Percentiles rank a stretch among this genome's conserved stretches.
phyloP scores from a whole-genome alignment of 495 filamentous ascomycete species.

The Penicillium samsonianum region DNA sequence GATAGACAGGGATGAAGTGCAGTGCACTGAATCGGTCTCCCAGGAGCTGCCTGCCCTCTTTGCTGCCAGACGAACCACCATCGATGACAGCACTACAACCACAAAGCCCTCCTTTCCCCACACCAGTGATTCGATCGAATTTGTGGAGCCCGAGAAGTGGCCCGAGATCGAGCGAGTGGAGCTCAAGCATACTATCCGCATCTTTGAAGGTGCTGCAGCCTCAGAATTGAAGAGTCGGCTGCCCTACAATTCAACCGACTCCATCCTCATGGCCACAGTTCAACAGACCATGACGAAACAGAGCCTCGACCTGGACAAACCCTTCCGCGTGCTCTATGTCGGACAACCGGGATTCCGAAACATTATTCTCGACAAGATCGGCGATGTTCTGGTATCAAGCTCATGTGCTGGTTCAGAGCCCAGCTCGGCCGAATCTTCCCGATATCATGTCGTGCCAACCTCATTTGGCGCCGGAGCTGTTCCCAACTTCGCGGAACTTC shows the following conservation, averaged over 20 bases:
- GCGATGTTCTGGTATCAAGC: conserved; percentile 59
- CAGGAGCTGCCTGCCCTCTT: conserved; percentile 49
- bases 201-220: conserved; percentile 56
- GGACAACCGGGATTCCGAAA: conserved; percentile 63
- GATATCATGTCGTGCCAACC: conserved; percentile 75
- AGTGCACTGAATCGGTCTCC: conserved; percentile 38
- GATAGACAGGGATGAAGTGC: conserved; percentile 27
- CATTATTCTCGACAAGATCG: conserved; percentile 74
- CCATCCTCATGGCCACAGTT: conserved; percentile 55
- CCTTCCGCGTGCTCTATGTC: conserved; percentile 69
- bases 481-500: conserved; percentile 65
- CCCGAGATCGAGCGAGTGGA: conserved; percentile 55
- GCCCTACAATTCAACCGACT: conserved; percentile 27
- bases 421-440: conserved; percentile 55
- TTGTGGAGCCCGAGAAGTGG: conserved; percentile 58
- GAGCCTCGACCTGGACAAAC: conserved; percentile 61
- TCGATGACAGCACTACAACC: conserved; percentile 48
- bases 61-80: conserved; percentile 30
- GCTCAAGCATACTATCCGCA: conserved; percentile 63
- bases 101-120: conserved; percentile 39
- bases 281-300: conserved; percentile 72
- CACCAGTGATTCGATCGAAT: conserved; percentile 56
- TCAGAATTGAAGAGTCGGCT: conserved; percentile 47
- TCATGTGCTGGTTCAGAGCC: conserved; percentile 42
- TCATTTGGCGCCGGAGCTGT: conserved; percentile 62